phyloP scores from a whole-genome alignment of 1,284 basidiomycete genomes.

The Wallemia hederae region DNA sequence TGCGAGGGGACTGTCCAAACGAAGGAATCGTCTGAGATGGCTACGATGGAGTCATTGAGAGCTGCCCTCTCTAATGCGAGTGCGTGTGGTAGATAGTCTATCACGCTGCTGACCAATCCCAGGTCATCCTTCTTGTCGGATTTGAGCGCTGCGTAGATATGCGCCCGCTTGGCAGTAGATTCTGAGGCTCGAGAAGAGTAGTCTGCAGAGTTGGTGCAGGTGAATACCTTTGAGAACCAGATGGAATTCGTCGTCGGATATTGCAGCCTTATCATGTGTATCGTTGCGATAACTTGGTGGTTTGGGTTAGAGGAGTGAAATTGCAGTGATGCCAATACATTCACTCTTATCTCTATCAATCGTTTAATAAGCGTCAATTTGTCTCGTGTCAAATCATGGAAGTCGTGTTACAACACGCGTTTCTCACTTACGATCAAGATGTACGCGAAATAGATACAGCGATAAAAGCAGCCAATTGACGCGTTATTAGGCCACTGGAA shows the following conservation, averaged over 20 bases:
- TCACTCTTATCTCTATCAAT: no score
- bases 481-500: conserved; percentile 16
- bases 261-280: not conserved
- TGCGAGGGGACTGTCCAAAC: not conserved
- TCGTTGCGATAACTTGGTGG: no score
- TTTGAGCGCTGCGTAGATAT: not conserved
- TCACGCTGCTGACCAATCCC: not conserved
- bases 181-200: not conserved
- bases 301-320: no score
- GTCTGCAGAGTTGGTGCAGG: not conserved
- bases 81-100: not conserved
- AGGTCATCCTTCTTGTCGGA: not conserved
- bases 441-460: not conserved
- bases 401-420: not conserved
- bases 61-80: not conserved
- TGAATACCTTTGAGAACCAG: not conserved
- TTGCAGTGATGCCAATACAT: no score
- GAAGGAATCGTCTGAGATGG: not conserved
- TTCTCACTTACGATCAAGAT: not conserved
- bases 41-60: not conserved
- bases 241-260: not conserved
- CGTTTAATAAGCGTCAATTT: no score
- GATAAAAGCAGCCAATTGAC: not conserved
- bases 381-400: no score
- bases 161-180: not conserved